phyloP scores from a whole-genome alignment of 257 asterid genomes.

The Jaltomata sinuosa region DNA sequence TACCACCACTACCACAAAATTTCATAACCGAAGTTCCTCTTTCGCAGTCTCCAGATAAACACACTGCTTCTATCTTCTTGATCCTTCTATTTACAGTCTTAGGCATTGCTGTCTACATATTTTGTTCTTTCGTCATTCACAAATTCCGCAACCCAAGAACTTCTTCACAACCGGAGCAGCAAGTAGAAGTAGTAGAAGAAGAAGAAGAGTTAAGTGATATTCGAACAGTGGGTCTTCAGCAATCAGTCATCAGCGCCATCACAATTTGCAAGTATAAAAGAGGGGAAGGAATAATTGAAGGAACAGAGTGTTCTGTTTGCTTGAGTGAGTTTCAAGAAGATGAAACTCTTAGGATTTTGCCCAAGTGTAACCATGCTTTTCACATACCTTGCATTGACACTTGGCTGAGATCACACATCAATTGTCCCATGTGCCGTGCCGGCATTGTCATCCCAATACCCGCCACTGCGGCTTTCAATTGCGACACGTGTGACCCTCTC shows the following conservation, averaged over 20 bases:
- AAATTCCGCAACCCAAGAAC: constrained; percentile 12
- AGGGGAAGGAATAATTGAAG: constrained; percentile 58
- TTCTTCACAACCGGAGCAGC: background rate
- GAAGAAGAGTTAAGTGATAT: constrained; percentile 21
- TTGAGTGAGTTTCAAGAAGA: constrained; percentile 58
- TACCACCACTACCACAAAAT: constrained; percentile 9
- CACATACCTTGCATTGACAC: constrained; percentile 73
- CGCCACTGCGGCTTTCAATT: background rate
- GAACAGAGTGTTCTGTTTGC: constrained; percentile 73
- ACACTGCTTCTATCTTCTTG: constrained; percentile 20
- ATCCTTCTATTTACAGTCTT: constrained; percentile 23
- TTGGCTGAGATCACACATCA: constrained; percentile 74
- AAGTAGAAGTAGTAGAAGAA: background rate
- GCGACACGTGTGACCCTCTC: background rate
- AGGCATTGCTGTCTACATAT: constrained; percentile 24
- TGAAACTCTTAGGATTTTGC: constrained; percentile 52
- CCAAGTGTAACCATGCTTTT: constrained; percentile 78
- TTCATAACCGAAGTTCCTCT: background rate
- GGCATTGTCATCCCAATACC: background rate
- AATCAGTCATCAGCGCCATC: constrained; percentile 53
- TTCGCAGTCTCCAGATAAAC: background rate
- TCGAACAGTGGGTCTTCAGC: constrained; percentile 53
- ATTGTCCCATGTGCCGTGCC: constrained; percentile 81
- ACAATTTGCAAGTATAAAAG: constrained; percentile 38
- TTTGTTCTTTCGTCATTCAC: constrained; percentile 32